Evolutionary conservation across 1,284 basidiomycete genomes (phyloP), one percentile per base, ranked within the genome.

Genomic region (Malassezia globosa): DNA sequence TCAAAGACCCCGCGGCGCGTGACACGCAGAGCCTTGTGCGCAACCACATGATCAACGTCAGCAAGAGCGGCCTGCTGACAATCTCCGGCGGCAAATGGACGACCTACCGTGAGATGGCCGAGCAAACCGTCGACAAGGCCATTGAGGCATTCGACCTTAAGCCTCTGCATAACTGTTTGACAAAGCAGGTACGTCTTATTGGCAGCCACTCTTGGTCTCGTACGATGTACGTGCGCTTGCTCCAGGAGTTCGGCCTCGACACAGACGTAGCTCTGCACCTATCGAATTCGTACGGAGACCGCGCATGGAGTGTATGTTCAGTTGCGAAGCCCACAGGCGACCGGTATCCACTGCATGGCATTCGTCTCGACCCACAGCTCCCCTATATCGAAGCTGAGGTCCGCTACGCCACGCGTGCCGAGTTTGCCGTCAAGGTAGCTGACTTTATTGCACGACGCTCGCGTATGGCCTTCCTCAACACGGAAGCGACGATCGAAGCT

Each of bases 71-170:
- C 18, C 76, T 97, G 59, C 74, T 97, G 53, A 96, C 90, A 16
- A 92, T 96, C 63, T 88, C 88, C 6, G 92, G 92, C 38, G 92
- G 92, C 5, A 97, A 96, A 74, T 97, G 92, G 92, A 97, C 92
- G 45, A 96, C 92, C 24, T 97, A 96, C 73, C 63, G 68, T 25
- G 84, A 84, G 43, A 96, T 96, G 92, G 88, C 92, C 25, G 81
- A 90, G 76, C 88, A 97, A 76, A 87, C 88, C 0, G 84, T 96
- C 39, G 86, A 96, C 73, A 77, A 79, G 50, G 92, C 90, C 8
- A 78, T 96, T 57, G 79, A 85, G 71, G 80, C 80, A 47, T 95
- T 86, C 74, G 75, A 74, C 25, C 73, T 90, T 42, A 73, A 81
- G 64, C 81, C 79, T 3, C 47, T 62, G 54, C 65, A 66, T 18